A percentile compares a stretch with the other conserved stretches of the same genome.
Conservation (phyloP, 441 rosid genomes). For the Pelargonium citronellum region DNA sequence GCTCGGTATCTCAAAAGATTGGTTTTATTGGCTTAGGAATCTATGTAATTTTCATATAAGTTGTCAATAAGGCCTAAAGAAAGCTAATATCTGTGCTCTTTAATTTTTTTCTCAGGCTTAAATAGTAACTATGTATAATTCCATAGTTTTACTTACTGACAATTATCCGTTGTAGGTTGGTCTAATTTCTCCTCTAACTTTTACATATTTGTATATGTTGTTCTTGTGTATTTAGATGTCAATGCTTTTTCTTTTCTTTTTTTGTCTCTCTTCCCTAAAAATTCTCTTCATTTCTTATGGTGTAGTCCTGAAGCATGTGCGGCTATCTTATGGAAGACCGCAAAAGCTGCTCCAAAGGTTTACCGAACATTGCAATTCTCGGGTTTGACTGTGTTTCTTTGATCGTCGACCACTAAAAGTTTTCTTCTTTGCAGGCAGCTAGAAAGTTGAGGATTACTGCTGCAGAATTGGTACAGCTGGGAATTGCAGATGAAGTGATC, state of each 20-base stretch:
- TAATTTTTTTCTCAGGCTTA: too few species aligned
- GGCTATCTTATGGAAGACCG: slow-evolving; percentile 83
- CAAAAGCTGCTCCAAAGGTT: slow-evolving; percentile 90
- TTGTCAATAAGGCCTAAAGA: too few species aligned
- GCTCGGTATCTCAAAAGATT: too few species aligned
- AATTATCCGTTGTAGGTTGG: too few species aligned
- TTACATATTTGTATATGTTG: neutral
- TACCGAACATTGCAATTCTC: slow-evolving; percentile 18
- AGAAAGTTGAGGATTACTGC: slow-evolving; percentile 80
- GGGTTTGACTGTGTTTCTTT: slow-evolving; percentile 17
- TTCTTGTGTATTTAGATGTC: neutral
- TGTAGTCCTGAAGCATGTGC: slow-evolving; percentile 95
- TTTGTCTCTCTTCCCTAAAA: neutral
- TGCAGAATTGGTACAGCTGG: slow-evolving; percentile 50
- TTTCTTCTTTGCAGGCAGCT: slow-evolving; percentile 60
- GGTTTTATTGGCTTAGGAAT: too few species aligned
- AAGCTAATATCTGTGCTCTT: too few species aligned
- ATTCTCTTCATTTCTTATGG: slow-evolving; percentile 16
- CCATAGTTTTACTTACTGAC: too few species aligned
- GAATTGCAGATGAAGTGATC: slow-evolving; percentile 78
- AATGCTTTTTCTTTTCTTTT: neutral
- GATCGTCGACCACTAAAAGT: neutral
- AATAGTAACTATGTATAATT: too few species aligned
- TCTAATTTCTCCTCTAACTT: too few species aligned
- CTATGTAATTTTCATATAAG: too few species aligned